Percentiles rank a stretch among this genome's conserved stretches.
These are phyloP conservation scores for Fusarium humuli DNA, from an alignment of 2,329 filamentous ascomycete species.

Conservation along the genomic window DNA sequence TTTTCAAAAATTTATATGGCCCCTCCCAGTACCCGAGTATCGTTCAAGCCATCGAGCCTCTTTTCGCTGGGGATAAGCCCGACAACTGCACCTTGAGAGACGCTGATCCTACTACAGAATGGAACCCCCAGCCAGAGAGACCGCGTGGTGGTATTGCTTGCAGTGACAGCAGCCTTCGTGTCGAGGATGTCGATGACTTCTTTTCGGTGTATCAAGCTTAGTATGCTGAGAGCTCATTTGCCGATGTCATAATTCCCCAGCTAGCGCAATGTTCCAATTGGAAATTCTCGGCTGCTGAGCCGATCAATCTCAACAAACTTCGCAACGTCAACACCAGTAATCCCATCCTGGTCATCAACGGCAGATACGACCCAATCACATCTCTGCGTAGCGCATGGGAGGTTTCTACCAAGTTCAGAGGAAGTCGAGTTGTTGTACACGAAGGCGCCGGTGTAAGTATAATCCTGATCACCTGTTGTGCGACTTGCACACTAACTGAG, in stretches of 20 bases:
- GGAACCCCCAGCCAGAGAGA: not conserved
- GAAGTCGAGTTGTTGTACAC: constrained; percentile 12
- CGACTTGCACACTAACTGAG: not conserved
- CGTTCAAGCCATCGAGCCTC: not conserved
- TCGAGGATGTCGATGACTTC: not conserved
- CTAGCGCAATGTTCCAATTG: not conserved
- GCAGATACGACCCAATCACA: not conserved
- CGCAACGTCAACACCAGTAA: not conserved
- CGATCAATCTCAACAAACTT: not conserved
- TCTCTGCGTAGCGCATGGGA: not conserved
- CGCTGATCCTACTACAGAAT: not conserved
- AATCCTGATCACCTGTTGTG: not conserved
- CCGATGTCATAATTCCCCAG: not conserved
- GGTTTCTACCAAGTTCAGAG: not conserved
- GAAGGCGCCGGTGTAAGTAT: constrained; percentile 11
- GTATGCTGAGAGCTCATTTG: not conserved
- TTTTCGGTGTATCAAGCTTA: constrained; percentile 23
- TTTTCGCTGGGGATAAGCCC: not conserved
- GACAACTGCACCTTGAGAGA: no score
- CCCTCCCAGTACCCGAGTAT: not conserved
- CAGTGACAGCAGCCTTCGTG: not conserved
- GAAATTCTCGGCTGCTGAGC: constrained; percentile 1
- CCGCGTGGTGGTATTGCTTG: not conserved
- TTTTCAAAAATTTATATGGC: not conserved
- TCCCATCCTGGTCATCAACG: constrained; percentile 1